phyloP scores from a whole-genome alignment of 169 alveolate species.

The Plasmodium sp. region DNA sequence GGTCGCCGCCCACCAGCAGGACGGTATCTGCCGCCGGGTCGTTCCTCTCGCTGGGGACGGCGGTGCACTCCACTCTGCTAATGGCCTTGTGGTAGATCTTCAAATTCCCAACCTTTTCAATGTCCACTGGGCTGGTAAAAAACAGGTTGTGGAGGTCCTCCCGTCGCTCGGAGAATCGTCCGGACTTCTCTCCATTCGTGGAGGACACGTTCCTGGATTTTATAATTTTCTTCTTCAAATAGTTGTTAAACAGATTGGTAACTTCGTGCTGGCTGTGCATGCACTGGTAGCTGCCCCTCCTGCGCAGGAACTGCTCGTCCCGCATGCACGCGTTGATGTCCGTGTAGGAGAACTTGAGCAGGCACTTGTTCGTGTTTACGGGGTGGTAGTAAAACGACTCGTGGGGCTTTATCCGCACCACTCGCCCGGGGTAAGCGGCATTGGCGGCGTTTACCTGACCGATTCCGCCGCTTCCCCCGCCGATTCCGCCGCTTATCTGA shows the following conservation, averaged over 20 bases:
- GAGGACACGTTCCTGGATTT: conserved; percentile 13
- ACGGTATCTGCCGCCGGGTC: not conserved
- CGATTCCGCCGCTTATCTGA: no score
- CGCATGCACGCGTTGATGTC: conserved; percentile 1
- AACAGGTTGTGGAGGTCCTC: conserved; percentile 16
- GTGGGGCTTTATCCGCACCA: conserved; percentile 23
- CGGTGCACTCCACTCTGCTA: not conserved
- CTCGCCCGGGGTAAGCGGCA: not conserved
- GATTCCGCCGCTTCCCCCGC: not conserved
- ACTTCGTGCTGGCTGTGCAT: conserved; percentile 7
- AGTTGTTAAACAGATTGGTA: conserved; percentile 3
- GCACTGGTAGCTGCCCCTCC: conserved; percentile 8
- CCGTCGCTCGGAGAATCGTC: not conserved
- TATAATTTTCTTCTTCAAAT: conserved; percentile 49
- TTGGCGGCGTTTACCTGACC: no score
- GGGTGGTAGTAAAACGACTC: conserved; percentile 69
- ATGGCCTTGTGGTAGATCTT: conserved; percentile 40
- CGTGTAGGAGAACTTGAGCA: conserved; percentile 26
- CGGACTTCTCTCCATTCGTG: conserved; percentile 17
- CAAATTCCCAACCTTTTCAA: conserved; percentile 30
- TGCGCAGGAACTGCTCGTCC: not conserved
- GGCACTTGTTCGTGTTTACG: conserved; percentile 27
- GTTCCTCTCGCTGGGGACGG: not conserved
- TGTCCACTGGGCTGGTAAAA: conserved; percentile 51
- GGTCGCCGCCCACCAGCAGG: not conserved